Evolutionary conservation across 1,139 yeast species (phyloP).

Genomic region (Hansenula sp.): DNA sequence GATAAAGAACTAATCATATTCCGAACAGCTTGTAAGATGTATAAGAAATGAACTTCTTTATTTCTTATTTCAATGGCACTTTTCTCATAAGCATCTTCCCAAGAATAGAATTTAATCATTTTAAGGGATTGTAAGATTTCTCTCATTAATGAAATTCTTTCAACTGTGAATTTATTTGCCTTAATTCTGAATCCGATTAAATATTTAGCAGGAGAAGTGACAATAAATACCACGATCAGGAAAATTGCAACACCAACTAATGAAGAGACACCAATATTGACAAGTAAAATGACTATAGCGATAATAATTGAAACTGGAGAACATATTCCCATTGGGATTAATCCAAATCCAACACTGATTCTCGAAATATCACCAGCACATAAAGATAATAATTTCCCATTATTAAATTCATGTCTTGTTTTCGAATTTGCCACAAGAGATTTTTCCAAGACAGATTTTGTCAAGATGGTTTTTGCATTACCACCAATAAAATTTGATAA

Average conservation of each 20-base stretch:
- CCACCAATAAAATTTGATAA: conserved; percentile 63
- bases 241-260: conserved; percentile 59
- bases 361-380: conserved; percentile 77
- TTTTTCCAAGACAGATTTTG: conserved; percentile 61
- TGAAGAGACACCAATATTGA: conserved; percentile 69
- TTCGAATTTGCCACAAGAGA: conserved; percentile 53
- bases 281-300: conserved; percentile 55
- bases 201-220: conserved; percentile 30
- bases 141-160: conserved; percentile 45
- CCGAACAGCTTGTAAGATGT: too few species aligned
- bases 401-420: conserved; percentile 54
- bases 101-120: conserved; percentile 51
- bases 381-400: conserved; percentile 65
- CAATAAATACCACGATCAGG: conserved; percentile 26
- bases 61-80: conserved; percentile 38
- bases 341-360: conserved; percentile 65
- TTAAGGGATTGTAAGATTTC: conserved; percentile 49
- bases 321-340: conserved; percentile 58
- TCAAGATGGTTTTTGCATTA: conserved; percentile 57
- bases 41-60: conserved; percentile 47
- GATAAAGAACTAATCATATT: too few species aligned
- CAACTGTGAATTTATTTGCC: conserved; percentile 44
- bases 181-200: conserved; percentile 36
- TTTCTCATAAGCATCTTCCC: conserved; percentile 55
- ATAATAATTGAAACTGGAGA: conserved; percentile 54